Conservation (phyloP, 1,139 yeast genomes). For the Groenewaldozyma auringiensis region DNA sequence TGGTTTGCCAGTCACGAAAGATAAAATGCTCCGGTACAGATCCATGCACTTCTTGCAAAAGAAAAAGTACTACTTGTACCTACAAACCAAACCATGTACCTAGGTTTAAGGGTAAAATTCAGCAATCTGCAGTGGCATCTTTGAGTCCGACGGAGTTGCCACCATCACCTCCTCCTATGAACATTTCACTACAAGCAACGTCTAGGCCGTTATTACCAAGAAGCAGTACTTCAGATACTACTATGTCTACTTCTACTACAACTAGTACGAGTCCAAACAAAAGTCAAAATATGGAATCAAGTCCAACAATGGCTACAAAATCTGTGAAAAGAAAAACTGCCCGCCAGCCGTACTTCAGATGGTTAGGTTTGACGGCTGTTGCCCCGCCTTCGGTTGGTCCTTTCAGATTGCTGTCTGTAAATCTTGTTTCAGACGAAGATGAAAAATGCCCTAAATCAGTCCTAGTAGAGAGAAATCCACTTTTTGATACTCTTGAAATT, state of each 20-base stretch:
- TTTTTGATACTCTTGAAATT: background rate
- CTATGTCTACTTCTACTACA: too few relatives aligned
- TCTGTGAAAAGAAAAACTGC: too few relatives aligned
- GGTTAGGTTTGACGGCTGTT: slow-evolving; percentile 27
- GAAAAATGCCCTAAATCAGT: slow-evolving; percentile 8
- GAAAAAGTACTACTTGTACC: slow-evolving; percentile 2
- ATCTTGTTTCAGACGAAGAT: slow-evolving; percentile 14
- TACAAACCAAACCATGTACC: background rate
- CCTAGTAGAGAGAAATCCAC: slow-evolving; percentile 9
- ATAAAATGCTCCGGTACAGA: slow-evolving; percentile 6
- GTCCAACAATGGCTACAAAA: too few relatives aligned
- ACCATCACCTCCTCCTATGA: too few relatives aligned
- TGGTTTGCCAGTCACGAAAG: slow-evolving; percentile 8
- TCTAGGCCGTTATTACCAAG: too few relatives aligned
- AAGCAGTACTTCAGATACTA: too few relatives aligned
- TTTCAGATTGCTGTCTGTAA: slow-evolving; percentile 24
- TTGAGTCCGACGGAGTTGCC: too few relatives aligned
- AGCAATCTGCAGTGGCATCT: too few relatives aligned
- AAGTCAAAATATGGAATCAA: too few relatives aligned
- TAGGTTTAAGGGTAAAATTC: too few relatives aligned
- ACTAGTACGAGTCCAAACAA: too few relatives aligned
- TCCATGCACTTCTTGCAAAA: slow-evolving; percentile 6
- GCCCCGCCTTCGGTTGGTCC: slow-evolving; percentile 25
- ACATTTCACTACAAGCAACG: too few relatives aligned
- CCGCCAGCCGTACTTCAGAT: slow-evolving; percentile 25